phyloP scores from a whole-genome alignment of 2,329 filamentous ascomycete species.

The Phialocephala sp. region DNA sequence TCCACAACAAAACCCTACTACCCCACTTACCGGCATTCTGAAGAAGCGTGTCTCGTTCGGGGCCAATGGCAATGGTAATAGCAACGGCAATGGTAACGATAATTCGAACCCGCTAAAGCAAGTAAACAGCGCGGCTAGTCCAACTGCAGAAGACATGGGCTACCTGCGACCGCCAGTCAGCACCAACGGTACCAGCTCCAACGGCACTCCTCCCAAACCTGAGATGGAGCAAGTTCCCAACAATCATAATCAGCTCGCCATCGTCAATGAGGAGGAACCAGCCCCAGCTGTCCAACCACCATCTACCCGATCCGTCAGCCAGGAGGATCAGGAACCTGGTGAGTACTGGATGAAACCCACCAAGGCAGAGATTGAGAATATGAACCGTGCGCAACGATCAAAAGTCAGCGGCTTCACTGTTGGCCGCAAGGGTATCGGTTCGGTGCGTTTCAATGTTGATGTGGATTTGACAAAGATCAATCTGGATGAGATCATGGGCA shows the following conservation, averaged over 20 bases:
- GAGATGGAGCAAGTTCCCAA: slow-evolving; percentile 70
- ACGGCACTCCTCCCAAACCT: slow-evolving; percentile 53
- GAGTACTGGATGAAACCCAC: slow-evolving; percentile 87
- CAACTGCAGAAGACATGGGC: slow-evolving; percentile 62
- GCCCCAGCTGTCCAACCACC: slow-evolving; percentile 36
- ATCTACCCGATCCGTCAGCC: slow-evolving; percentile 15
- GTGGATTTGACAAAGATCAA: slow-evolving; percentile 84
- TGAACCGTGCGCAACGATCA: slow-evolving; percentile 81
- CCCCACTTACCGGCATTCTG: slow-evolving; percentile 53
- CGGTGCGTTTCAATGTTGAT: slow-evolving; percentile 78
- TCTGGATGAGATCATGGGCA: slow-evolving; percentile 78
- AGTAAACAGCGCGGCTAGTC: slow-evolving; percentile 51
- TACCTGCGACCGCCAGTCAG: slow-evolving; percentile 57
- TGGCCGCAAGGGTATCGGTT: slow-evolving; percentile 81
- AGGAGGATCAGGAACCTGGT: slow-evolving; percentile 56
- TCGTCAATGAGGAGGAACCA: slow-evolving; percentile 75
- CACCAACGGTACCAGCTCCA: slow-evolving; percentile 52
- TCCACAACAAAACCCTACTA: slow-evolving; percentile 41
- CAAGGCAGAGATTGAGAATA: slow-evolving; percentile 73
- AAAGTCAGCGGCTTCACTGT: slow-evolving; percentile 78
- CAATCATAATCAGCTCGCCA: slow-evolving; percentile 76
- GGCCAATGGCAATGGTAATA: slow-evolving; percentile 55
- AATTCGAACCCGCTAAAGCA: slow-evolving; percentile 41
- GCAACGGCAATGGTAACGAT: slow-evolving; percentile 47
- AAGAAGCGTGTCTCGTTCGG: slow-evolving; percentile 95